Base-by-base conservation (phyloP, 495 filamentous ascomycete genomes). In the Extremus antarcticus region DNA sequence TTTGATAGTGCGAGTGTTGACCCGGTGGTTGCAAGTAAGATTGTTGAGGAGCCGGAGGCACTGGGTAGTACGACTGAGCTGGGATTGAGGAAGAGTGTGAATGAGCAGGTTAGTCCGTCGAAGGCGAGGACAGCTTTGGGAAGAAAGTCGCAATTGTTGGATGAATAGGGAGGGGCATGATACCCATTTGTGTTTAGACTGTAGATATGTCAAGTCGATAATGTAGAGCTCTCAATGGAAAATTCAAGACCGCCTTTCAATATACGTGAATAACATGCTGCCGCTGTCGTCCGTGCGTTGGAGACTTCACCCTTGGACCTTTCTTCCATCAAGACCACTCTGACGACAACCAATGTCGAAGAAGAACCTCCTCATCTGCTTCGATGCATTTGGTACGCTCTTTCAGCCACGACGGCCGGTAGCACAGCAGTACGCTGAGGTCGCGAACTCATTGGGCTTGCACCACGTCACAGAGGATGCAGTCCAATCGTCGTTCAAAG, bases 381-480 rank as follows among this genome's bases (percentile, higher is more conserved):
- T 91, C 56, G 87, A 91, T 67, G 87, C 85, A 46, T 90, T 90
- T 54, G 82, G 78, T 2, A 91, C 87, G 0, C 71, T 91, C 32
- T 88, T 87, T 68, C 68, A 71, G 23, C 87, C 87, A 3, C 77
- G 72, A 53, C 59, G 58, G 11, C 69, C 84, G 0, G 73, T 90
- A 48, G 71, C 74, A 3, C 66, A 75, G 29, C 82, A 86, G 61
- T 91, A 91, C 68, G 74, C 71, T 11, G 59, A 75, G 7, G 68
- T 77, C 19, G 87, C 85, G 1, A 66, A 75, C 39, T 57, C 71
- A 50, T 74, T 77, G 69, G 82, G 83, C n/a, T 62, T 88, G 41
- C 59, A 61, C 16, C 55, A 63, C 41, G 46, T 64, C 60, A 25
- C 22, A 24, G 47, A 64, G 69, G 57, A 75, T 61, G 52, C 66